Evolutionary conservation across 345 rosid species (phyloP), one percentile per base, ranked within the genome.

Genomic region (Geranium rotundifolium): DNA sequence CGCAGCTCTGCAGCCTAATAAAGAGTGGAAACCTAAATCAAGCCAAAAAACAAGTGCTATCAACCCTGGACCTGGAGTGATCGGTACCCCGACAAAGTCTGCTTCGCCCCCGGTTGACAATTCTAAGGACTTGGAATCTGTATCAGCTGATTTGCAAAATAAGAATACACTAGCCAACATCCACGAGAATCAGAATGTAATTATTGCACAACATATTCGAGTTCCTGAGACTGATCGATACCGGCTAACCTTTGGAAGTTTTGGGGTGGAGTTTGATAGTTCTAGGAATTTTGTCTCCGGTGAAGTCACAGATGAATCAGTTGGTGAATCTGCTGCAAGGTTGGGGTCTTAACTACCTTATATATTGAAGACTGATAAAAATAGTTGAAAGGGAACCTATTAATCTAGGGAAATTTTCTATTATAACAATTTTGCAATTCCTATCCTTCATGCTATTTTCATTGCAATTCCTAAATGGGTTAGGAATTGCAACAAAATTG

Each of bases 21-120:
- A 85, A 72, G 90, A 89, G 70, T 91, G 98, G 95, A 91, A 86
- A 71, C 95, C 92, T 58, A 91, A 89, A 75, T 75, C 83, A 2
- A 84, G 71, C 79, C 85, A 89, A 65, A 91, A 81, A 66, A 64
- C 84, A 18, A 67, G 19, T 65, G 73, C 57, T 58, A 63, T 41
- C 4, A 41, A 41, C 12, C 41, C 60, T 59, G 72, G 75, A 62
- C 82, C 76, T 39, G 95, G 90, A 70, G 85, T 82, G 65, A 81
- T 82, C 76, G 91, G 89, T 71, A 76, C 84, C 10, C 86, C 95
- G 37, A 73, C 76, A 17, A 76, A 83, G 65, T 77, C 90, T 59
- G 60, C 64, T 67, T 74, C 74, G 34, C 75, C 76, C 63, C 74
- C 78, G 59, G 74, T 71, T 60, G 79, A 77, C 23, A 77, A 74